Evolutionary conservation across 345 rosid species (phyloP).

Genomic region (Turnera subulata): DNA sequence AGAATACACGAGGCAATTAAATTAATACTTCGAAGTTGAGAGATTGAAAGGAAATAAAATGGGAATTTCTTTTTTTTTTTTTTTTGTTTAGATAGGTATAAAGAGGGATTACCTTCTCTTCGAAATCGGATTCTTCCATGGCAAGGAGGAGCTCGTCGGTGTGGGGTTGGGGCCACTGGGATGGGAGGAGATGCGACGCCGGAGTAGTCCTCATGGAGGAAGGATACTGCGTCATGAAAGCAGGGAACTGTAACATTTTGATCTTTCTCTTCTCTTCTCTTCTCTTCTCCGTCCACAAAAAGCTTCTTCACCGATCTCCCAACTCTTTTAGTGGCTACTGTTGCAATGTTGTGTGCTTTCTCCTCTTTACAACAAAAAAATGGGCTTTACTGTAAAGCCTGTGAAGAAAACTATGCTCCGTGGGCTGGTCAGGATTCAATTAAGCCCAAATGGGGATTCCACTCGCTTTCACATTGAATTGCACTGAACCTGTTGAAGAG

Average conservation of each 20-base stretch:
- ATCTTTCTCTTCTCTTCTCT: background rate
- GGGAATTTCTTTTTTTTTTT: too few relatives aligned
- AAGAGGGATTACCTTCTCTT: conserved; percentile 10
- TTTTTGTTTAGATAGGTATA: background rate
- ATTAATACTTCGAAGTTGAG: too few relatives aligned
- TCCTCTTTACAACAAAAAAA: too few relatives aligned
- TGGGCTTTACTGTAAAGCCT: too few relatives aligned
- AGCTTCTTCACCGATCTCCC: background rate
- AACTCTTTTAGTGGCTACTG: background rate
- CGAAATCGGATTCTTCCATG: conserved; percentile 46
- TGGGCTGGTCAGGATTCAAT: too few relatives aligned
- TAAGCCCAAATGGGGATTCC: too few relatives aligned
- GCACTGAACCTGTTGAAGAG: too few relatives aligned
- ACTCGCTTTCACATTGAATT: too few relatives aligned
- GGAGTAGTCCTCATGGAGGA: conserved; percentile 57
- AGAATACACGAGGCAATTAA: too few relatives aligned
- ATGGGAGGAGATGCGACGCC: conserved; percentile 57
- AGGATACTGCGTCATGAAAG: conserved; percentile 73
- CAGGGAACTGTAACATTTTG: conserved; percentile 80
- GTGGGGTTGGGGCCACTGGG: conserved; percentile 72
- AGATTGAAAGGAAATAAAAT: too few relatives aligned
- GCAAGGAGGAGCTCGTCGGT: conserved; percentile 78
- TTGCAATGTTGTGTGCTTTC: too few relatives aligned
- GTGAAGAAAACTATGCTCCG: too few relatives aligned
- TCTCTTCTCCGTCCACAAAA: background rate